Evolutionary conservation across 768 basidiomycete genomes (phyloP), one percentile per base, ranked within the genome.

Genomic region (Suillus plorans): DNA sequence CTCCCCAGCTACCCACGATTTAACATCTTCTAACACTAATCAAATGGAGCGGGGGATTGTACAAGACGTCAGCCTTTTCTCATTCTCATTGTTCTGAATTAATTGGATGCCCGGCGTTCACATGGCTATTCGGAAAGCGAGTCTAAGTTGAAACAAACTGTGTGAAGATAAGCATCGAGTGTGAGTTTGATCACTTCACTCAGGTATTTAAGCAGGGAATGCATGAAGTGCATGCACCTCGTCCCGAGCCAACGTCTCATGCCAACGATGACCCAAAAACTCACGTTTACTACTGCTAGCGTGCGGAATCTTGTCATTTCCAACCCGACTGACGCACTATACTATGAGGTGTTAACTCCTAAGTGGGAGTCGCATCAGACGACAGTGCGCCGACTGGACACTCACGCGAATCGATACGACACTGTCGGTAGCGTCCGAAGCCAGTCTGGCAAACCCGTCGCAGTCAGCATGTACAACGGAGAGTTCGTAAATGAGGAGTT

Each of bases 271-370:
- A 68, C 77, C 59, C 71, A 78, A 56, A 71, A 71, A 61, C 76
- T 81, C 39, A 68, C 70, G 42, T 72, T 81, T 56, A 81, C 80
- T 55, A 82, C 80, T 60, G 73, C 79, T 49, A 72, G 69, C 57
- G 61, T 79, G 60, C 73, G 71, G 62, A 80, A 79, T 64, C 74
- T 79, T 66, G 70, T 79, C 45, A 73, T 80, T 59, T 74, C 80
- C 45, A 80, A 77, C 63, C 70, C 64, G 41, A 73, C 70, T 63
- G 80, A 81, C 66, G 70, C 69, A 65, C 70, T 78, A 62, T 79
- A 78, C 73, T 82, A 77, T 64, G 81, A 81, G 63, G 68, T 81
- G 62, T 71, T 75, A 44, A 81, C 80, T 39, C 79, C 77, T 20
- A 70, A 73, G 49, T 78, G 79, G 80, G 77, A 76, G 59, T 68